Evolutionary conservation across 441 rosid genomes (phyloP), one percentile per base, ranked within the genome.

Genomic region (Adansonia gregorii): DNA sequence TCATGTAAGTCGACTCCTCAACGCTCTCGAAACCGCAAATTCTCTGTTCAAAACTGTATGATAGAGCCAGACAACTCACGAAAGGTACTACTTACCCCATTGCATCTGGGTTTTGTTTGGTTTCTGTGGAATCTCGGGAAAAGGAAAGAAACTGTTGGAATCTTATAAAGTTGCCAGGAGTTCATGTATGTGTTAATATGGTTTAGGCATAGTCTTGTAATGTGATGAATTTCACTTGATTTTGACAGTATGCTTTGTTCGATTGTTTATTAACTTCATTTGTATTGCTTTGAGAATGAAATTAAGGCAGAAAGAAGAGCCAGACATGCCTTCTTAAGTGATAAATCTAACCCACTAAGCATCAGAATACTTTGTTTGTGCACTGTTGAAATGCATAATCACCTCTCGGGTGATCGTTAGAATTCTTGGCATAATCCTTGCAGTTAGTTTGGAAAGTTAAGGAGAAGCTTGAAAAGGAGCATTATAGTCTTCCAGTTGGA

Each of bases 371-470:
- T 43, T 54, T 77, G 45, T 69, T 73, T 73, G 6, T 67, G 61
- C 20, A 52, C 31, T 71, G 46, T 60, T 41, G 51, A 72, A 55
- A 72, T 72, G 49, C 17, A 55, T 72, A 55, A 54, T 41, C 14
- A 66, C 39, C 24, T 19, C 48, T 19, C 48, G 31, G 4, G 52
- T 75, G 69, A 22, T 68, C 72, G 24, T 63, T 56, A n/a, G 27
- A 10, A 31, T 55, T 65, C 7, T 10, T 65, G 35, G 52, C 41
- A 49, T 76, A 24, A 73, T 74, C 76, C 74, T 66, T 80, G 84
- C 85, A 94, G 95, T 82, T 94, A 78, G 93, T 92, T 83, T 71
- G 86, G 80, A 90, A 96, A 87, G 98, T 92, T 0, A 93, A 92
- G 80, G 78, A 88, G 79, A 88, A 80, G 84, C 98, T 94, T 80